These are phyloP conservation scores for Lasiosphaeriaceae sp. DNA, from an alignment of 495 filamentous ascomycete genomes.

Conservation along the genomic window DNA sequence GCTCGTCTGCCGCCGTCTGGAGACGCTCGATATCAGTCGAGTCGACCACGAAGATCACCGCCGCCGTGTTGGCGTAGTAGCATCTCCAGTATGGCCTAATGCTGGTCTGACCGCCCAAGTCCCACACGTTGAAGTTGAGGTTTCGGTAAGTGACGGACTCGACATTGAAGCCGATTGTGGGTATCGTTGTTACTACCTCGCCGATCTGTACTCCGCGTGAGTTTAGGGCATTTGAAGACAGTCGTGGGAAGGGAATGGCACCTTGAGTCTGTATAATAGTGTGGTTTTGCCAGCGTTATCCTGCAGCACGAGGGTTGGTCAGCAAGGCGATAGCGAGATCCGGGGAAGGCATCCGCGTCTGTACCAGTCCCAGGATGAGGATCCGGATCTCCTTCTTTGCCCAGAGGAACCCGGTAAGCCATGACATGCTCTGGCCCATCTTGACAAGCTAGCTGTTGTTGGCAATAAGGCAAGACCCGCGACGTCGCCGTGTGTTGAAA, in stretches of 20 bases:
- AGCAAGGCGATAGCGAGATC: constrained; percentile 7
- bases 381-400: constrained; percentile 97
- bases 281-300: constrained; percentile 99
- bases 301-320: constrained; percentile 43
- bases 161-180: constrained; percentile 98
- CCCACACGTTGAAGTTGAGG: constrained; percentile 98
- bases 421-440: constrained; percentile 82
- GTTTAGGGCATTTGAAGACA: not conserved
- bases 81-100: constrained; percentile 98
- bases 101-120: constrained; percentile 93
- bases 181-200: constrained; percentile 97
- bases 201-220: constrained; percentile 63
- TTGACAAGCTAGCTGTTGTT: constrained; percentile 16
- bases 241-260: constrained; percentile 32
- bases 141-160: constrained; percentile 97
- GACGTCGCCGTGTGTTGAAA: not conserved
- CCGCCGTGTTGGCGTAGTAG: constrained; percentile 99
- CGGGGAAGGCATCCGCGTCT: constrained; percentile 16
- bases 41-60: constrained; percentile 97
- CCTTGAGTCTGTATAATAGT: constrained; percentile 92
- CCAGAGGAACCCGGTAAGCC: constrained; percentile 71
- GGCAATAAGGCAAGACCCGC: not conserved
- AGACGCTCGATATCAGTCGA: constrained; percentile 94
- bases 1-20: constrained; percentile 85
- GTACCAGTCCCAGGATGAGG: constrained; percentile 89